Conservation (phyloP, 1,139 yeast species). For the Zygotorulaspora mrakii region DNA sequence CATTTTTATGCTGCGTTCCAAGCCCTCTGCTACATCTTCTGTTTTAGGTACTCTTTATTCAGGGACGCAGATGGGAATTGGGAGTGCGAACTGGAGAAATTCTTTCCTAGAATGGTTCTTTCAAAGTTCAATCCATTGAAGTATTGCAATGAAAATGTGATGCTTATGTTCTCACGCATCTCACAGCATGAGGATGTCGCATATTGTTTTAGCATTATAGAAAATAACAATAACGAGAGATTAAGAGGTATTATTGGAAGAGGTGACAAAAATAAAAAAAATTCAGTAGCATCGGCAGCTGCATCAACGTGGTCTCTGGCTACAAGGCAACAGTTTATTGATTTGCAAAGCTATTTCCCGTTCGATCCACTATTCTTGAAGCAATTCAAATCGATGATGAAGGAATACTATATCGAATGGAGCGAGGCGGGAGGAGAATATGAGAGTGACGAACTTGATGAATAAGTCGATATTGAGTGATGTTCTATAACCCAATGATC, state of each 20-base stretch:
- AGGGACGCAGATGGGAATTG: constrained; percentile 48
- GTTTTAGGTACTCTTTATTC: constrained; percentile 72
- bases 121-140: constrained; percentile 91
- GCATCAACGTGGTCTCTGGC: constrained; percentile 34
- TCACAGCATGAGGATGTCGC: constrained; percentile 88
- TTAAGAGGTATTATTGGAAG: constrained; percentile 41
- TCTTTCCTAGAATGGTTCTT: constrained; percentile 80
- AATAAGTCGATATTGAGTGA: constrained; percentile 15
- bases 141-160: constrained; percentile 91
- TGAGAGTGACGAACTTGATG: constrained; percentile 49
- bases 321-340: constrained; percentile 75
- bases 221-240: constrained; percentile 64
- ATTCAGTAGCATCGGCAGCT: constrained; percentile 28
- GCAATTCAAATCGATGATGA: constrained; percentile 51
- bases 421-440: constrained; percentile 59
- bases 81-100: constrained; percentile 81
- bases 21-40: constrained; percentile 83
- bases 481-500: too few relatives aligned
- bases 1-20: constrained; percentile 92
- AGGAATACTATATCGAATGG: constrained; percentile 77
- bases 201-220: constrained; percentile 89
- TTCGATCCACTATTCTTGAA: constrained; percentile 87
- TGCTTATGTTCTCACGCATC: constrained; percentile 86
- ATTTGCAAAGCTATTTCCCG: constrained; percentile 89
- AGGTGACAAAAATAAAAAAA: constrained; percentile 36